These are phyloP conservation scores for Kockiozyma suomiensis DNA, from an alignment of 805 yeast genomes.

Conservation along the genomic window DNA sequence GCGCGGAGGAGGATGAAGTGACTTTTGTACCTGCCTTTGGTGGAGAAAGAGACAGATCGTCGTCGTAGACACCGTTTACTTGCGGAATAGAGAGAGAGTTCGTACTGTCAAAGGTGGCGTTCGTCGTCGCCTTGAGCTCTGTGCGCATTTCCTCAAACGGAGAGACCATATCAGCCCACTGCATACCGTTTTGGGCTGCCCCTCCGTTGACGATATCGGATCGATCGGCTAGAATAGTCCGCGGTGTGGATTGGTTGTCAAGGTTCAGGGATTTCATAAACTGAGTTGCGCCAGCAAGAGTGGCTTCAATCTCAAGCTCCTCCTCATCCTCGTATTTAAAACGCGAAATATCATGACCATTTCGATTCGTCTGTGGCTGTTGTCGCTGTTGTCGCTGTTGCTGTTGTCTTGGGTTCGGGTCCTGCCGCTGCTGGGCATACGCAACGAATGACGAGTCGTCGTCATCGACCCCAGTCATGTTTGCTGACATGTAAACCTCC, in stretches of 20 bases:
- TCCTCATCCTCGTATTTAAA: conserved; percentile 19
- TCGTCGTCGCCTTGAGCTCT: conserved; percentile 7
- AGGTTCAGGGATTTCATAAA: conserved; percentile 20
- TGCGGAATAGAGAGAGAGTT: conserved; percentile 20
- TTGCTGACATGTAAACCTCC: not conserved
- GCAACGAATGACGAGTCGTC: conserved; percentile 19
- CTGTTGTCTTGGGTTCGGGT: not conserved
- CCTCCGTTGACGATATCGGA: conserved; percentile 3
- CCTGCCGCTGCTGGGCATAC: conserved; percentile 5
- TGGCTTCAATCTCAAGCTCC: conserved; percentile 23
- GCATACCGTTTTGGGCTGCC: conserved; percentile 2
- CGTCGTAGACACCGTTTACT: not conserved
- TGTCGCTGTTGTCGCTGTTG: conserved; percentile 3
- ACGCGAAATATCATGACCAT: conserved; percentile 8
- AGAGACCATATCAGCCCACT: conserved; percentile 30
- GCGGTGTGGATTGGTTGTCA: conserved; percentile 27
- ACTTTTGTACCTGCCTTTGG: not conserved
- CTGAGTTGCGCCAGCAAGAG: conserved; percentile 18
- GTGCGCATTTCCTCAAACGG: conserved; percentile 30
- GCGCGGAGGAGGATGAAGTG: not conserved
- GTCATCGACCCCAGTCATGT: conserved; percentile 12
- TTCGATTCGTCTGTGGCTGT: not conserved
- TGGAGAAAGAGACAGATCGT: conserved; percentile 17
- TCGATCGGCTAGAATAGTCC: conserved; percentile 10
- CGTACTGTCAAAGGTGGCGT: conserved; percentile 17